Evolutionary conservation across 2,329 filamentous ascomycete genomes (phyloP).

Genomic region (Colletotrichum sp.): DNA sequence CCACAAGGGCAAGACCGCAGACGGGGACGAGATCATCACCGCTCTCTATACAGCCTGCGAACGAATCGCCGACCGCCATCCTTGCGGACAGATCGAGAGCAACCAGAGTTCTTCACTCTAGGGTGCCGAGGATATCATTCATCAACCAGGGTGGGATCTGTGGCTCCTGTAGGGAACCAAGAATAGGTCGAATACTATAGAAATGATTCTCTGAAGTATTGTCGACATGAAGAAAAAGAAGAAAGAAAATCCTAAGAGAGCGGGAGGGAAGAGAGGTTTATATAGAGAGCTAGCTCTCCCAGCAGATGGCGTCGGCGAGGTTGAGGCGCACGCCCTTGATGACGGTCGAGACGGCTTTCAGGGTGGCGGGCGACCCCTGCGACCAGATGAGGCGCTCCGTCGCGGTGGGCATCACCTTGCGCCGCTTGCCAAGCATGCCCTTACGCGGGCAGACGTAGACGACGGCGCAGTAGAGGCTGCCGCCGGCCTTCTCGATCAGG

Average conservation of each 20-base stretch:
- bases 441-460: constrained; percentile 80
- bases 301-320: constrained; percentile 88
- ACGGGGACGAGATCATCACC: constrained; percentile 91
- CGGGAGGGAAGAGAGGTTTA: background rate
- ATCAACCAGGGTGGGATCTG: constrained; percentile 96
- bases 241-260: constrained; percentile 5
- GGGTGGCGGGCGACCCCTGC: constrained; percentile 79
- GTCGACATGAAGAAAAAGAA: constrained; percentile 22
- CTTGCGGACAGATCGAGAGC: constrained; percentile 67
- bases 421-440: constrained; percentile 81
- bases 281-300: constrained; percentile 80
- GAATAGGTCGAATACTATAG: constrained; percentile 95
- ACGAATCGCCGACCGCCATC: constrained; percentile 53
- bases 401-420: constrained; percentile 92
- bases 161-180: constrained; percentile 93
- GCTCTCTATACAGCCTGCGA: constrained; percentile 75
- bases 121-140: constrained; percentile 86
- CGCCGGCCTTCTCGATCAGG: constrained; percentile 78
- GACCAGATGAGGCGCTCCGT: constrained; percentile 88
- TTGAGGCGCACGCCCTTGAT: constrained; percentile 83
- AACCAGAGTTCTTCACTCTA: constrained; percentile 78
- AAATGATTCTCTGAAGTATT: constrained; percentile 79
- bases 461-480: constrained; percentile 82
- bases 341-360: constrained; percentile 78
- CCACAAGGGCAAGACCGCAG: constrained; percentile 75